These are phyloP conservation scores for Sabuloglossum arenarium DNA, from an alignment of 495 filamentous ascomycete genomes.

Conservation along the genomic window DNA sequence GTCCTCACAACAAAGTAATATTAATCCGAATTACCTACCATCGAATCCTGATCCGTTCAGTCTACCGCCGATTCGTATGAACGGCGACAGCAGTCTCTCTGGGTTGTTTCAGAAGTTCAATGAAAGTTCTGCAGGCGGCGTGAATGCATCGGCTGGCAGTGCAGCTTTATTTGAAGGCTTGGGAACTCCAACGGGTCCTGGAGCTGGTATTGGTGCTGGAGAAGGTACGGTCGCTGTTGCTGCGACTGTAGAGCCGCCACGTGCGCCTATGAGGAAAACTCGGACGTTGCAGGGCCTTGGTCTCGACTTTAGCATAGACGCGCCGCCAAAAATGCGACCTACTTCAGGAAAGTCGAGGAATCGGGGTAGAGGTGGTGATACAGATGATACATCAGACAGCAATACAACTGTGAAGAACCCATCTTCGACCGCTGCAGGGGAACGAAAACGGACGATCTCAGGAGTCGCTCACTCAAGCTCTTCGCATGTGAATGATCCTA, in stretches of 20 bases:
- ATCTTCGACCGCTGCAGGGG: slow-evolving; percentile 14
- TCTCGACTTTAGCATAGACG: slow-evolving; percentile 28
- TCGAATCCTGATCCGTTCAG: slow-evolving; percentile 25
- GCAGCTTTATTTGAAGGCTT: slow-evolving; percentile 13
- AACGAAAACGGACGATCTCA: slow-evolving; percentile 70
- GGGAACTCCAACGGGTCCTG: slow-evolving; percentile 17
- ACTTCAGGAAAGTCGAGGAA: slow-evolving; percentile 29
- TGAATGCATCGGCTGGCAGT: slow-evolving; percentile 13
- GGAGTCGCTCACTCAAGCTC: slow-evolving; percentile 45
- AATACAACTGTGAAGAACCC: slow-evolving; percentile 11
- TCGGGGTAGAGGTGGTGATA: slow-evolving; percentile 25
- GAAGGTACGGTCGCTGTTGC: slow-evolving; percentile 1
- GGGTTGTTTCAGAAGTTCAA: slow-evolving; percentile 37
- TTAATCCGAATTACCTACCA: slow-evolving; percentile 15
- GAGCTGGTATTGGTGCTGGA: slow-evolving; percentile 1
- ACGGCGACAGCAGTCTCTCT: slow-evolving; percentile 20
- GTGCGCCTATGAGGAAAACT: slow-evolving; percentile 26
- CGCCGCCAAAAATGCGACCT: slow-evolving; percentile 41
- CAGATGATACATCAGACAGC: slow-evolving; percentile 24
- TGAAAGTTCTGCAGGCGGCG: slow-evolving; percentile 14
- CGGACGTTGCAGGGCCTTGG: slow-evolving; percentile 35
- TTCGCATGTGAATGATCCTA: slow-evolving; percentile 29
- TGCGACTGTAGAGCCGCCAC: slow-evolving; percentile 12
- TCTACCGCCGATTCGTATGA: slow-evolving; percentile 18
- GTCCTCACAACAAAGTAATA: slow-evolving; percentile 20